Evolutionary conservation across 495 filamentous ascomycete genomes (phyloP).

Genomic region (Geoglossum glabrum): DNA sequence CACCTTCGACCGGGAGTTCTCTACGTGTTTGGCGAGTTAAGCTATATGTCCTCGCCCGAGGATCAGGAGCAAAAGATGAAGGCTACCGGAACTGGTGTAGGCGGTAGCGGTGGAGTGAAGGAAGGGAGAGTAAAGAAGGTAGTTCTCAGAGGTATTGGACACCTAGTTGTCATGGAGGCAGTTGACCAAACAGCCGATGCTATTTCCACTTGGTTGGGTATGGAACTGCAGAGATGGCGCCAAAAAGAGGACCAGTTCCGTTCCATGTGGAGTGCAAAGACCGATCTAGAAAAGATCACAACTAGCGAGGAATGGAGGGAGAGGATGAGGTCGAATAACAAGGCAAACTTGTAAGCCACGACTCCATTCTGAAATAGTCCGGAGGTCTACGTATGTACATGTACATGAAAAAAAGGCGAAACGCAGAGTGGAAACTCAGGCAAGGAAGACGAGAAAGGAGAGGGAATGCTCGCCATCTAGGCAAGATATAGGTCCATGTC

Average conservation of each 20-base stretch:
- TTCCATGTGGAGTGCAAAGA: neutral
- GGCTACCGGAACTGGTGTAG: conserved; percentile 39
- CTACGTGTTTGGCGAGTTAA: conserved; percentile 57
- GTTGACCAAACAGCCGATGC: conserved; percentile 38
- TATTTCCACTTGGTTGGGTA: conserved; percentile 38
- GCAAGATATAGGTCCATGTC: too few relatives aligned
- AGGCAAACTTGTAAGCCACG: too few relatives aligned
- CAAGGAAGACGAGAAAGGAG: too few relatives aligned
- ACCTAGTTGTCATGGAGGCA: conserved; percentile 70
- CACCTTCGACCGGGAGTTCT: conserved; percentile 57
- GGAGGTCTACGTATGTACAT: too few relatives aligned
- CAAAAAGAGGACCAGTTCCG: conserved; percentile 37
- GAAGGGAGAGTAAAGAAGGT: conserved; percentile 53
- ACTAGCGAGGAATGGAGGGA: neutral
- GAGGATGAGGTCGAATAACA: too few relatives aligned
- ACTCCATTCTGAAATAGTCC: too few relatives aligned
- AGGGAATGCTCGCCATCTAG: too few relatives aligned
- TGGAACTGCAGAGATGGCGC: conserved; percentile 42
- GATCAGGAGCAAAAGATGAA: conserved; percentile 34
- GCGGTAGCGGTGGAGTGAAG: conserved; percentile 44
- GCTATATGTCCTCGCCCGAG: conserved; percentile 36
- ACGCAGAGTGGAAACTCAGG: too few relatives aligned
- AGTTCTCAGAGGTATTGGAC: conserved; percentile 45
- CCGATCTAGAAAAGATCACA: neutral
- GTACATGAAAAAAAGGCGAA: too few relatives aligned